Conservation (phyloP, 2,329 filamentous ascomycete genomes). For the Cryphonectria radicalis region DNA sequence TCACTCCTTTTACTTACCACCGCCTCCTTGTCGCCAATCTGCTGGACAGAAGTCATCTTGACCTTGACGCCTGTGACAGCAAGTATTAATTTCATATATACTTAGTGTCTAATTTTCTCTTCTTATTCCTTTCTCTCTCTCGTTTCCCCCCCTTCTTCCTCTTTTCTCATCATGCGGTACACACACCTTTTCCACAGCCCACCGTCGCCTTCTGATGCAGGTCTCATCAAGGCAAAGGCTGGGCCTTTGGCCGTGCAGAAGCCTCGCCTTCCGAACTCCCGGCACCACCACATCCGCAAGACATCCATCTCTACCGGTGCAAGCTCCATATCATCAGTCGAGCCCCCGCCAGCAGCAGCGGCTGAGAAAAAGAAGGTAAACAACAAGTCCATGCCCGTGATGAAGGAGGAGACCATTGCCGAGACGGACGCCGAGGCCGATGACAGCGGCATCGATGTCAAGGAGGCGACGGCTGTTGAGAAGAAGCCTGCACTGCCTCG, state of each 20-base stretch:
- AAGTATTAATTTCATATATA: neutral
- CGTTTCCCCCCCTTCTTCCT: neutral
- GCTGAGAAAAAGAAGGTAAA: conserved; percentile 5
- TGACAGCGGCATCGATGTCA: neutral
- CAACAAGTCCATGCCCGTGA: neutral
- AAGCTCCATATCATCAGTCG: conserved; percentile 12
- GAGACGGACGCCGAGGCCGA: conserved; percentile 16
- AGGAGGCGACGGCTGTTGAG: neutral
- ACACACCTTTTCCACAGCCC: conserved; percentile 24
- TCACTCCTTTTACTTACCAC: neutral
- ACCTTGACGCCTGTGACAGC: neutral
- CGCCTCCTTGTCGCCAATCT: neutral
- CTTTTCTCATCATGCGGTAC: conserved; percentile 24
- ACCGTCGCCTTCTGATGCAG: conserved; percentile 25
- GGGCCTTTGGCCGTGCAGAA: conserved; percentile 20
- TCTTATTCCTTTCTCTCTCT: neutral
- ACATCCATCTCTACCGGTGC: conserved; percentile 22
- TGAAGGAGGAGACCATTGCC: conserved; percentile 21
- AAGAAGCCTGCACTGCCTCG: conserved; percentile 12
- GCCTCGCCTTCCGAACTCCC: conserved; percentile 26
- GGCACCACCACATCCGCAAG: conserved; percentile 24
- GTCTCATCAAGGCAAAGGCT: conserved; percentile 24
- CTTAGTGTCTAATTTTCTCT: neutral
- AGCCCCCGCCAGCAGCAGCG: neutral
- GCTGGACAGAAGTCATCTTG: conserved; percentile 15